Base-by-base conservation (phyloP, 345 rosid species). In the Hibiscus tridactylites region DNA sequence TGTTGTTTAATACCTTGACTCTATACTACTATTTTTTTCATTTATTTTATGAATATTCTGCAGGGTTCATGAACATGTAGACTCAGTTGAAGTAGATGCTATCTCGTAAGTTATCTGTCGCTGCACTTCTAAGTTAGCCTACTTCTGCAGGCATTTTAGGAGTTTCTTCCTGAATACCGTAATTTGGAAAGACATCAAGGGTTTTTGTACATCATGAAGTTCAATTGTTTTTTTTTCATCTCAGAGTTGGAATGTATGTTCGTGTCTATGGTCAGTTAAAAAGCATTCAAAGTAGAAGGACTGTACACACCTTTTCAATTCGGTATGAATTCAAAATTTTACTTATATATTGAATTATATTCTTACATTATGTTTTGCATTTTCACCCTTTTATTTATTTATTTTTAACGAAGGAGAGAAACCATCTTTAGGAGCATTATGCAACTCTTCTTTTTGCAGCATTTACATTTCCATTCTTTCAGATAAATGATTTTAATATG, bases 221-320 rank as follows among this genome's bases (percentile, higher is more conserved):
- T 28, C 39, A 62, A 9, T 33, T 5, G 15, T 17, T 50, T 49
- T 53, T n/a, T 58, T 58, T 49, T 64, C 76, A 47, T 47, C 53
- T 47, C 53, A 91, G 97, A 87, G 76, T 83, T 64, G 97, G 97
- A 67, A 88, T 80, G 81, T 95, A 95, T 83, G 97, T 89, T 76
- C 89, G 97, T 72, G 86, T 95, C 61, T 85, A 86, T 76, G 97
- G 97, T 72, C 93, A 84, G 78, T 72, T 95, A 58, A 90, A 89
- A 83, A 83, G 83, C 72, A 79, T 95, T 70, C 97, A 86, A 70
- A 89, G 88, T 46, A 90, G 86, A 77, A 88, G 88, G 75, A 83
- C 86, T 73, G 75, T 95, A 37, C 89, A 86, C 75, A 87, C 80
- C 67, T 95, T 90, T 85, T 85, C 88, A 58, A 79, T 95, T 59